These are phyloP conservation scores for Metschnikowia dekortorum DNA, from an alignment of 805 yeast species.

Conservation along the genomic window DNA sequence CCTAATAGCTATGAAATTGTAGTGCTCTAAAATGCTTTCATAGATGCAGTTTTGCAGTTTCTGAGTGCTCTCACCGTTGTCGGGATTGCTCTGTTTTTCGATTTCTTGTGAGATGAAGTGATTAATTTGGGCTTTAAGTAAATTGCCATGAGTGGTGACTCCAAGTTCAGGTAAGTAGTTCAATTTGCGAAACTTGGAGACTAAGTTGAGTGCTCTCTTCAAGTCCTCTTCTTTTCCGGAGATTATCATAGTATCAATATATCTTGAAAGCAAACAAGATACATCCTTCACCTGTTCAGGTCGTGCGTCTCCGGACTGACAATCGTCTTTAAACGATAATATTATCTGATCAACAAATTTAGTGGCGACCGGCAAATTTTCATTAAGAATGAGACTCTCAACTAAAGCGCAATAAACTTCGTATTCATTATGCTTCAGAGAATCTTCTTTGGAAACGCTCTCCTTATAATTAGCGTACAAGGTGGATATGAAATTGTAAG, in stretches of 20 bases:
- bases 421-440: constrained; percentile 35
- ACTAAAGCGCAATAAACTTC: constrained; percentile 49
- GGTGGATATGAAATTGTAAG: constrained; percentile 25
- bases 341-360: constrained; percentile 54
- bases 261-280: constrained; percentile 41
- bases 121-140: constrained; percentile 25
- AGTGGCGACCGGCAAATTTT: constrained; percentile 48
- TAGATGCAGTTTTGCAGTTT: constrained; percentile 14
- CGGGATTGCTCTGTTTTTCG: constrained; percentile 6
- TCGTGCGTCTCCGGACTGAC: constrained; percentile 14
- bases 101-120: constrained; percentile 18
- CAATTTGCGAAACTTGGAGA: constrained; percentile 25
- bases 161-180: constrained; percentile 35
- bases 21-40: constrained; percentile 27
- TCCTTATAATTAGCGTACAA: constrained; percentile 32
- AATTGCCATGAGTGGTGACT: constrained; percentile 24
- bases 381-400: constrained; percentile 48
- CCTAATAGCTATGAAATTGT: constrained; percentile 32
- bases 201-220: constrained; percentile 21
- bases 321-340: constrained; percentile 33
- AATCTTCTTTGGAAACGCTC: neutral
- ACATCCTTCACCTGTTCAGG: constrained; percentile 20
- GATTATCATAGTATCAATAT: constrained; percentile 34
- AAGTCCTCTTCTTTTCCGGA: constrained; percentile 14
- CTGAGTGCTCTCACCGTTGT: neutral